These are phyloP conservation scores for Emergomyces africanus DNA, from an alignment of 2,329 filamentous ascomycete genomes.

Conservation along the genomic window DNA sequence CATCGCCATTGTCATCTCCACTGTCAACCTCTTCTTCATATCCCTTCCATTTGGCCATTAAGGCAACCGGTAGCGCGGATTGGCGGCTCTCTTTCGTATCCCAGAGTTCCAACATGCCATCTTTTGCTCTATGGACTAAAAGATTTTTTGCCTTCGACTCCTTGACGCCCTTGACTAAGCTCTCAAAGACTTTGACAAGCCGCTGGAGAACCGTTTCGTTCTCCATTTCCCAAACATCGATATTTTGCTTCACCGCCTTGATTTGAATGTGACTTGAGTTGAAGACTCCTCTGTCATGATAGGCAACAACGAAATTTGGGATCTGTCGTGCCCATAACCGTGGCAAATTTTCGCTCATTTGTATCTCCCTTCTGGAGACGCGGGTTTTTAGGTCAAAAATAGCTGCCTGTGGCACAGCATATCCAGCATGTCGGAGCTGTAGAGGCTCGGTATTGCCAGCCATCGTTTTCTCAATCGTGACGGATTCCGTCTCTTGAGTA, in stretches of 20 bases:
- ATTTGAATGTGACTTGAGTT: slow-evolving; percentile 25
- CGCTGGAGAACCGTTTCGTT: slow-evolving; percentile 17
- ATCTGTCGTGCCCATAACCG: slow-evolving; percentile 40
- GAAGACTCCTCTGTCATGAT: slow-evolving; percentile 35
- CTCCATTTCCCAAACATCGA: slow-evolving; percentile 32
- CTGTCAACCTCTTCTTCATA: background rate
- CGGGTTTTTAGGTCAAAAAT: slow-evolving; percentile 44
- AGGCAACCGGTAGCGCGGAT: slow-evolving; percentile 2
- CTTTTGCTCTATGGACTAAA: background rate
- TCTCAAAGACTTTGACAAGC: slow-evolving; percentile 2
- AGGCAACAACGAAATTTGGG: slow-evolving; percentile 40
- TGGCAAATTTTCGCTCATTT: slow-evolving; percentile 30
- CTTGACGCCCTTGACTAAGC: slow-evolving; percentile 1
- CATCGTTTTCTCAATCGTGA: background rate
- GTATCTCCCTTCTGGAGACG: slow-evolving; percentile 21
- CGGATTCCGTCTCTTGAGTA: background rate
- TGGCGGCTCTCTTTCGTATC: background rate
- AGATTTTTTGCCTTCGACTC: background rate
- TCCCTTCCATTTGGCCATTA: slow-evolving; percentile 3
- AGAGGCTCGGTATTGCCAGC: background rate
- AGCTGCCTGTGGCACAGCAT: slow-evolving; percentile 28
- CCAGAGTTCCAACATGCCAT: slow-evolving; percentile 3
- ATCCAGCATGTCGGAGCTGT: slow-evolving; percentile 3
- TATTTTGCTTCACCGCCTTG: slow-evolving; percentile 22
- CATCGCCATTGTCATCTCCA: background rate